These are phyloP conservation scores for Triticum turgidum DNA, from an alignment of 176 grass and related monocot genomes.

Conservation along the genomic window DNA sequence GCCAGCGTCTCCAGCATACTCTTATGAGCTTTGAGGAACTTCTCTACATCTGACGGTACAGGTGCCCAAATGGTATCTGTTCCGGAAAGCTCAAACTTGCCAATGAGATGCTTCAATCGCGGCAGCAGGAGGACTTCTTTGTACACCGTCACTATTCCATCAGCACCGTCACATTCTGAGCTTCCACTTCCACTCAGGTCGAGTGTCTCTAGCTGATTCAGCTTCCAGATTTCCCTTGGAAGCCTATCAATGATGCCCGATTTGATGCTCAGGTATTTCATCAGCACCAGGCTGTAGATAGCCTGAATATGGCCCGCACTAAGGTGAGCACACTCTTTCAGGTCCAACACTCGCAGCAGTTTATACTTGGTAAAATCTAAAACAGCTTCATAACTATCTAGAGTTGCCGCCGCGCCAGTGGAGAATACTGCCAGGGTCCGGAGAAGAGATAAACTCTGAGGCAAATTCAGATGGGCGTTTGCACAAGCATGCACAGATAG, in stretches of 20 bases:
- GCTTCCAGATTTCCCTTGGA: not conserved
- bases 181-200: not conserved
- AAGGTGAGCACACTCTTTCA: not conserved
- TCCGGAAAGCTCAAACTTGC: not conserved
- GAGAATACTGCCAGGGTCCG: not conserved
- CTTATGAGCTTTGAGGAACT: not conserved
- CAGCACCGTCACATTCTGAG: no score
- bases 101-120: not conserved
- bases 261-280: constrained; percentile 3
- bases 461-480: not conserved
- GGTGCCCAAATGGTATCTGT: not conserved
- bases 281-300: not conserved
- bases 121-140: not conserved
- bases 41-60: not conserved
- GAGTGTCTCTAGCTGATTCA: not conserved
- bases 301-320: not conserved
- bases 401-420: not conserved
- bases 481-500: not conserved
- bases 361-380: not conserved
- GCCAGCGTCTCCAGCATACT: not conserved
- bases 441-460: not conserved
- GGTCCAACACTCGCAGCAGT: constrained; percentile 5
- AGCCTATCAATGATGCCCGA: not conserved
- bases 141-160: not conserved
- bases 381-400: not conserved